phyloP scores from a whole-genome alignment of 176 grass and related monocot genomes.

The Dactylis glomerata region DNA sequence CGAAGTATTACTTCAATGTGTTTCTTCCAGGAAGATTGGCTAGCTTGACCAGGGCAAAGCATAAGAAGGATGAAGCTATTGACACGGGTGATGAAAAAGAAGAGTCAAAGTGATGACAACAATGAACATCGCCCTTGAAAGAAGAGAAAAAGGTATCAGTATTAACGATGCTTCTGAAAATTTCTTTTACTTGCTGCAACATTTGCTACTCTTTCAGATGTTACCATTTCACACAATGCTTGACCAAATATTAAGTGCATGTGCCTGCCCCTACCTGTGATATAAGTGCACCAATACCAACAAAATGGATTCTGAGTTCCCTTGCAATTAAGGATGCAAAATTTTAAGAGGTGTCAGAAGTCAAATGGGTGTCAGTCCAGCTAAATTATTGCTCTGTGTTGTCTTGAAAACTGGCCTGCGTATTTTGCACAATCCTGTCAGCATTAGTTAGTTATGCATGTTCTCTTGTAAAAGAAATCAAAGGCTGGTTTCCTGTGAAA shows the following conservation, averaged over 20 bases:
- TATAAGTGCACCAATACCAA: not conserved
- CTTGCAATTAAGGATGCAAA: not conserved
- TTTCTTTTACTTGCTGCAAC: not conserved
- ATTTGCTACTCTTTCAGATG: not conserved
- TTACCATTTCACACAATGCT: slow-evolving; percentile 8
- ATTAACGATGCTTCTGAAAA: slow-evolving; percentile 2
- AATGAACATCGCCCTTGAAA: not conserved
- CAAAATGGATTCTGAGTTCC: not conserved
- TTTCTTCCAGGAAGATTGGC: slow-evolving; percentile 53
- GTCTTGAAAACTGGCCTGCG: not conserved
- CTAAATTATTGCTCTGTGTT: not conserved
- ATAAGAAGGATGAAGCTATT: not conserved
- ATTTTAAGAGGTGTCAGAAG: not conserved
- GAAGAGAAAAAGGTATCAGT: slow-evolving; percentile 26
- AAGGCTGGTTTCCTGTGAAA: slow-evolving; percentile 6
- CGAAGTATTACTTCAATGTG: slow-evolving; percentile 40
- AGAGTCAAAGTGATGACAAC: not conserved
- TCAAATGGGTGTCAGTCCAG: not conserved
- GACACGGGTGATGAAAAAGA: slow-evolving; percentile 5
- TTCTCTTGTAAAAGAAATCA: slow-evolving; percentile 13
- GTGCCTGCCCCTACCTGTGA: not conserved
- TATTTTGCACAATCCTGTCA: not conserved
- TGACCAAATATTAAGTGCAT: not conserved
- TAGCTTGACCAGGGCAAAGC: slow-evolving; percentile 23
- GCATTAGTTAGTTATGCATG: not conserved